phyloP scores from a whole-genome alignment of 345 rosid genomes.

The Salix dunnii region DNA sequence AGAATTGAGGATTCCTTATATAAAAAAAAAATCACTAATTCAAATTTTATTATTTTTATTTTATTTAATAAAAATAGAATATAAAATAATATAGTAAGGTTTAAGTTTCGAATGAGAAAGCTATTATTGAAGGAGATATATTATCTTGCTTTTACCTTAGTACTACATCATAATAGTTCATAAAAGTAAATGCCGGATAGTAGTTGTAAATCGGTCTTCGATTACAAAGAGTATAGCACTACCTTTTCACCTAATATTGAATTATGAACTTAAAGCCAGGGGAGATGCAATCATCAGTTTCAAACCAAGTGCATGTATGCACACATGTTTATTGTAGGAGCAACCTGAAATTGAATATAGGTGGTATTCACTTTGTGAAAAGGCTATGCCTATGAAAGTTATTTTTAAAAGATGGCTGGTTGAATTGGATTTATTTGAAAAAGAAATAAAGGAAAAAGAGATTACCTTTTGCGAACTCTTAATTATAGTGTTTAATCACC shows the following conservation, averaged over 20 bases:
- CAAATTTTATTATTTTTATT: too few relatives aligned
- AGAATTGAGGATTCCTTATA: too few relatives aligned
- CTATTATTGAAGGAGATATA: not conserved
- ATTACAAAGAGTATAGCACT: too few relatives aligned
- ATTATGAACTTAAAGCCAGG: not conserved
- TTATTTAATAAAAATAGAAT: too few relatives aligned
- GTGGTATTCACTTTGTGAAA: not conserved
- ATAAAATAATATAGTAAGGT: too few relatives aligned
- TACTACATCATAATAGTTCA: too few relatives aligned
- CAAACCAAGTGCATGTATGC: not conserved
- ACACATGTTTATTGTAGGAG: not conserved
- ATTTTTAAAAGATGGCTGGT: not conserved
- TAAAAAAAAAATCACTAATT: too few relatives aligned
- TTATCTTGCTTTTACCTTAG: too few relatives aligned
- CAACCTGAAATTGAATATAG: not conserved
- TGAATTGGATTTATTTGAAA: slow-evolving; percentile 11
- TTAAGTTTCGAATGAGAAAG: too few relatives aligned
- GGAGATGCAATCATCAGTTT: not conserved
- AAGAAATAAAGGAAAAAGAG: not conserved
- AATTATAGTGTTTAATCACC: not conserved
- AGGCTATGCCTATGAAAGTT: slow-evolving; percentile 2
- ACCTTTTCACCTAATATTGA: not conserved
- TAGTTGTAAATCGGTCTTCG: too few relatives aligned
- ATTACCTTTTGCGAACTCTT: slow-evolving; percentile 4
- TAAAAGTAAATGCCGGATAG: too few relatives aligned